A percentile compares a stretch with the other conserved stretches of the same genome.
These are phyloP conservation scores for Euclidium syriacum DNA, from an alignment of 345 rosid genomes.

Conservation along the genomic window DNA sequence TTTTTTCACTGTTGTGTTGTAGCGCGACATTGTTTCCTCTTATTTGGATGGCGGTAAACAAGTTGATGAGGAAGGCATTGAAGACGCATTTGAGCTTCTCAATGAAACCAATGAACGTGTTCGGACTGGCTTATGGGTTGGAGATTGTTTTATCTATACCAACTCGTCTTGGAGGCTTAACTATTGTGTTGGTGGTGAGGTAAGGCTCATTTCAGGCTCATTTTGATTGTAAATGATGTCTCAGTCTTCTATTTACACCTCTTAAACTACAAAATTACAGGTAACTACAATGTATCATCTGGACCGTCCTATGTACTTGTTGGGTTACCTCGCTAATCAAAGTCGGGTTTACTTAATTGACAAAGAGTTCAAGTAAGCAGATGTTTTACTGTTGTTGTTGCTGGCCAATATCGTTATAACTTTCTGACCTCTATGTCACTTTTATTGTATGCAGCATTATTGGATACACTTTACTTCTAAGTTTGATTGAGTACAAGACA, in stretches of 20 bases:
- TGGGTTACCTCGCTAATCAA: constrained; percentile 92
- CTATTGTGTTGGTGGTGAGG: constrained; percentile 99
- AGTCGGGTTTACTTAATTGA: constrained; percentile 93
- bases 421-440: constrained; percentile 6
- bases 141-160: constrained; percentile 95
- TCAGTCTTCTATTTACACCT: background rate
- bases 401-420: background rate
- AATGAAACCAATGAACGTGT: constrained; percentile 96
- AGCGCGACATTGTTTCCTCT: constrained; percentile 80
- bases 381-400: constrained; percentile 1
- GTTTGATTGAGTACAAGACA: constrained; percentile 86
- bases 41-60: constrained; percentile 75
- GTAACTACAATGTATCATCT: constrained; percentile 97
- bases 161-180: constrained; percentile 97
- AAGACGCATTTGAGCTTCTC: constrained; percentile 96
- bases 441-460: constrained; percentile 44
- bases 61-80: constrained; percentile 94
- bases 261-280: constrained; percentile 40
- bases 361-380: constrained; percentile 92
- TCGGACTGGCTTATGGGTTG: constrained; percentile 95
- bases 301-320: constrained; percentile 98
- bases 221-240: background rate
- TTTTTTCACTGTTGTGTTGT: constrained; percentile 28
- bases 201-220: constrained; percentile 26
- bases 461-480: constrained; percentile 79